Evolutionary conservation across 2,329 filamentous ascomycete species (phyloP).

Genomic region (Diaporthe citrichinensis): DNA sequence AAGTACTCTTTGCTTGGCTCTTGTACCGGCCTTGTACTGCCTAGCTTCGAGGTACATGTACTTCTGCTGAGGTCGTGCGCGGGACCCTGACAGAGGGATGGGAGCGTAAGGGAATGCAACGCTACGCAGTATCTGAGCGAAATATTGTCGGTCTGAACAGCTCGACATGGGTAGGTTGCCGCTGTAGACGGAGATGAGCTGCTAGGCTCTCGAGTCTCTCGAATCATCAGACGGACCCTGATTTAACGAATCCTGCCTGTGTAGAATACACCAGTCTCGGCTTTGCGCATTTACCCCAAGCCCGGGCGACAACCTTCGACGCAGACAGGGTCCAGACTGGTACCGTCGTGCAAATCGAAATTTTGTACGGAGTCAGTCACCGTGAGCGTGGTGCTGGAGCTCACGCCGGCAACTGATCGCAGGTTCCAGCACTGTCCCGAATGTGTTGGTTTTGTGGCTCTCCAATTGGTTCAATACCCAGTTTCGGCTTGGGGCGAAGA

Average conservation of each 20-base stretch:
- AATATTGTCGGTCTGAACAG: conserved; percentile 21
- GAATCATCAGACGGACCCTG: conserved; percentile 20
- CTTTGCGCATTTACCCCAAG: neutral
- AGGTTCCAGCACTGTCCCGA: neutral
- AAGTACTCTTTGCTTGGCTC: conserved; percentile 18
- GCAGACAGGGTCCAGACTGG: neutral
- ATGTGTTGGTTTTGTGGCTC: conserved; percentile 16
- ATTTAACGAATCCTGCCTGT: conserved; percentile 6
- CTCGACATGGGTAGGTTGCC: conserved; percentile 34
- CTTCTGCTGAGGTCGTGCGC: conserved; percentile 27
- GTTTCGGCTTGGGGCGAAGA: neutral
- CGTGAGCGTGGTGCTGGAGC: neutral
- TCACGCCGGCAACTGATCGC: neutral
- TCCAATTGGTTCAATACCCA: neutral
- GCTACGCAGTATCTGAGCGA: conserved; percentile 31
- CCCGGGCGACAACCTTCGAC: neutral
- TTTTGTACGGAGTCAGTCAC: neutral
- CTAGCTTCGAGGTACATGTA: conserved; percentile 31
- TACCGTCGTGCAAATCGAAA: neutral
- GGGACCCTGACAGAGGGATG: neutral
- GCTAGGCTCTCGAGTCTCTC: neutral
- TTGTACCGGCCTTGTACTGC: conserved; percentile 29
- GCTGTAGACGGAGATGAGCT: conserved; percentile 30
- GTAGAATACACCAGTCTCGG: neutral
- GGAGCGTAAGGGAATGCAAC: conserved; percentile 12